Evolutionary conservation across 2,329 filamentous ascomycete species (phyloP), one percentile per base, ranked within the genome.

Genomic region (Pyricularia sp.): DNA sequence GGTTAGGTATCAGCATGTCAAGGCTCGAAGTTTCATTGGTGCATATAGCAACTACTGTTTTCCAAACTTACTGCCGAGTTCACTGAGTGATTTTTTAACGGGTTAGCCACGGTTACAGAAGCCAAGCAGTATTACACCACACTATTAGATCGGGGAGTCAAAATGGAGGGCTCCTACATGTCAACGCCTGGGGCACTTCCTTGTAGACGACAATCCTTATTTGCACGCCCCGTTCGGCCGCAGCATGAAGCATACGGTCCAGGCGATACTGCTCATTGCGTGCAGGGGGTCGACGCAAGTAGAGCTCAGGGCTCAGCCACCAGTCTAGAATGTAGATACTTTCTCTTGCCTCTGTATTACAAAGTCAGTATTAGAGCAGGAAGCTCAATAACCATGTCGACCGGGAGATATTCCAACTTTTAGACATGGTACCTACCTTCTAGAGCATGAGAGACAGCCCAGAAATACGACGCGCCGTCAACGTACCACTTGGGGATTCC

Each of bases 121-220:
- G 33, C 33, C 24, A 68, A 68, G 5, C 28, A 30, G 7, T 24
- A n/a, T n/a, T 7, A 26, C 26, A 26, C 26, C 4, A 19, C 2
- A 31, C 28, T 61, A 61, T 30, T 16, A 26, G 13, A 30, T 8
- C 19, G 12, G 22, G 3, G n/a, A 26, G 35, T 40, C 12, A 10
- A 16, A 40, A 12, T 40, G 40, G 40, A 8, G 62, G 28, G 26
- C 61, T 22, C 85, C 82, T 81, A 91, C 88, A 80, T 55, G 89
- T 92, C 71, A 96, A 77, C 53, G 91, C 89, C 71, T 91, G 88
- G 3, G 89, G 85, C 8, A 93, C 90, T 76, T 97, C 93, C 77
- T 96, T 96, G 78, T 96, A 96, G 12, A 96, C 90, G 64, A 96
- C 92, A 63, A 96, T 82, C 70, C 93, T 88, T 70, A 96, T 81